Percentiles rank a stretch among this genome's conserved stretches.
phyloP scores from a whole-genome alignment of 1,284 basidiomycete species.

The Entoloma clypeatum region DNA sequence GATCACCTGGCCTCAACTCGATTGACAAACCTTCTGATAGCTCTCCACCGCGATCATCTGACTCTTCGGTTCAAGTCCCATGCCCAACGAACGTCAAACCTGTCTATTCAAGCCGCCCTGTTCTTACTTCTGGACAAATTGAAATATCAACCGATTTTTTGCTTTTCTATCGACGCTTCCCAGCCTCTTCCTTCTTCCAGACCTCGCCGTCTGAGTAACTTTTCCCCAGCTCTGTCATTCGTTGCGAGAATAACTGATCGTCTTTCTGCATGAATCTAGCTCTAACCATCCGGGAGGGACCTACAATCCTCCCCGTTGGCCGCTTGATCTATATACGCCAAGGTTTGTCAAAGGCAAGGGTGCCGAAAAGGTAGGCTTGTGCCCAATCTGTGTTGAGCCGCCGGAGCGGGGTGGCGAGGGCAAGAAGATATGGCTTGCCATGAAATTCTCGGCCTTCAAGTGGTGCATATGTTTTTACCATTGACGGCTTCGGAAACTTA shows the following conservation, averaged over 20 bases:
- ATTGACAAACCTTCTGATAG: no score
- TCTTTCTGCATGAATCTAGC: no score
- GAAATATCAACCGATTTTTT: slow-evolving; percentile 11
- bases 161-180: slow-evolving; percentile 20
- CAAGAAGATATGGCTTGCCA: slow-evolving; percentile 64
- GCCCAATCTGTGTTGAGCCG: slow-evolving; percentile 71
- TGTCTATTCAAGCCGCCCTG: slow-evolving; percentile 10
- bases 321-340: slow-evolving; percentile 72
- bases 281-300: slow-evolving; percentile 42
- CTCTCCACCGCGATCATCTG: no score
- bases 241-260: no score
- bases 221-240: not conserved
- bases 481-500: not conserved
- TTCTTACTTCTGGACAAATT: slow-evolving; percentile 6
- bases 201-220: slow-evolving; percentile 9
- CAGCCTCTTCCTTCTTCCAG: slow-evolving; percentile 17
- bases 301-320: slow-evolving; percentile 53
- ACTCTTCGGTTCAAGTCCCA: no score
- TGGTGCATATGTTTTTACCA: slow-evolving; percentile 37
- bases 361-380: slow-evolving; percentile 66
- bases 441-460: slow-evolving; percentile 82
- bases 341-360: slow-evolving; percentile 73
- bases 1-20: no score
- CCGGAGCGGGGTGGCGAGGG: slow-evolving; percentile 59
- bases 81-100: not conserved